Evolutionary conservation across 345 rosid genomes (phyloP).

Genomic region (Nasturtium officinale): DNA sequence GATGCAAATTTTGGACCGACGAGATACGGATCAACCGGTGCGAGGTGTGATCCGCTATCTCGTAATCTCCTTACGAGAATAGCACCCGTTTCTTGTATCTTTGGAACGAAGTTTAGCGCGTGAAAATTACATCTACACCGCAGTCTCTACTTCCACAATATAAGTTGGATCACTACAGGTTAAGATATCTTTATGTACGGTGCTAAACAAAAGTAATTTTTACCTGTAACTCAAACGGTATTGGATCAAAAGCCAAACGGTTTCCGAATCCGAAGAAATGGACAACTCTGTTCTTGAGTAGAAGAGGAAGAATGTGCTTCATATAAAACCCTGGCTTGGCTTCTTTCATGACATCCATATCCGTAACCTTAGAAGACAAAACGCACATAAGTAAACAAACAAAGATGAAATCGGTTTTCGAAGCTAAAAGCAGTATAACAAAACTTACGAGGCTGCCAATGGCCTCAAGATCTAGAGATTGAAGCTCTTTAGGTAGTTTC

Average conservation of each 20-base stretch:
- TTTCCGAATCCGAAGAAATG: conserved; percentile 95
- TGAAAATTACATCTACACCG: conserved; percentile 99
- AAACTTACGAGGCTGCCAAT: conserved; percentile 86
- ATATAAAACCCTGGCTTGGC: conserved; percentile 79
- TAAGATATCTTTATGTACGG: not conserved
- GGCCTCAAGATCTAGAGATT: conserved; percentile 81
- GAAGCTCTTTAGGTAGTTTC: conserved; percentile 80
- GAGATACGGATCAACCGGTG: conserved; percentile 73
- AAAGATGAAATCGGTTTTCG: not conserved
- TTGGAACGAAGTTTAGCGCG: conserved; percentile 72
- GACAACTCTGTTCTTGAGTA: conserved; percentile 69
- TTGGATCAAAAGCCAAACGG: conserved; percentile 94
- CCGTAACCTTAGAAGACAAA: conserved; percentile 60
- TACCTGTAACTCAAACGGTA: conserved; percentile 91
- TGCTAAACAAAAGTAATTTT: conserved; percentile 2
- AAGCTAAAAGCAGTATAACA: conserved; percentile 3
- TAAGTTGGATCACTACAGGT: conserved; percentile 13
- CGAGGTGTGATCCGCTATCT: conserved; percentile 49
- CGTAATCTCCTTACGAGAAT: conserved; percentile 77
- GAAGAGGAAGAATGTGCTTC: conserved; percentile 82
- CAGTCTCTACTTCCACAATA: conserved; percentile 75
- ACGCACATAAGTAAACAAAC: not conserved
- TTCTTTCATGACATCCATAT: conserved; percentile 74
- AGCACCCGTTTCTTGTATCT: conserved; percentile 84
- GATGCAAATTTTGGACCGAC: conserved; percentile 67